phyloP scores from a whole-genome alignment of 176 grass and related monocot genomes.

The Oryza rufipogon region DNA sequence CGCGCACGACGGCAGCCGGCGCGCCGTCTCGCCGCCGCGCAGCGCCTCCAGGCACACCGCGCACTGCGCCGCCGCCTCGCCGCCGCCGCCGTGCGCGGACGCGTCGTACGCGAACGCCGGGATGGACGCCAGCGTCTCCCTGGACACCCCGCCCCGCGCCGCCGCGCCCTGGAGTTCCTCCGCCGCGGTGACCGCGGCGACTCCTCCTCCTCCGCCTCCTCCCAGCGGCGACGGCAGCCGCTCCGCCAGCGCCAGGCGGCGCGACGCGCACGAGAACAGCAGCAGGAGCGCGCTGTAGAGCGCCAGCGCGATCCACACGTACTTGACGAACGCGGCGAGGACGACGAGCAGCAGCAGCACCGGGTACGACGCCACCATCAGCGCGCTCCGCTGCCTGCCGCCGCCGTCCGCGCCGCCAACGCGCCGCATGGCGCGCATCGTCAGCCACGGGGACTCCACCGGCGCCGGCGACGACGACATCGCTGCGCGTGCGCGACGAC shows the following conservation, averaged over 20 bases:
- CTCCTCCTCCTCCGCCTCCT: neutral
- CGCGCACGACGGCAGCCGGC: conserved; percentile 54
- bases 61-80: conserved; percentile 35
- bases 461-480: neutral
- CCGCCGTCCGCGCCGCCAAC: neutral
- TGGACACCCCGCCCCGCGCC: conserved; percentile 28
- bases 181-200: neutral
- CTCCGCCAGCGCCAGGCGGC: neutral
- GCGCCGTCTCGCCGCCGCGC: conserved; percentile 36
- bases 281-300: conserved; percentile 44
- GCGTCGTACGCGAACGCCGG: conserved; percentile 28
- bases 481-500: neutral
- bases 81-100: neutral
- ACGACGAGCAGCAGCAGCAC: conserved; percentile 45
- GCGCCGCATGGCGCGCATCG: neutral
- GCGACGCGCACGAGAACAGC: conserved; percentile 8
- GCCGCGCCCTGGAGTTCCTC: neutral
- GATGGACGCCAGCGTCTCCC: conserved; percentile 31
- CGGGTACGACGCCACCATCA: conserved; percentile 50
- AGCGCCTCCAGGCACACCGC: conserved; percentile 68
- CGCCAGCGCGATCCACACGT: conserved; percentile 47
- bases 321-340: conserved; percentile 46
- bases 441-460: conserved; percentile 20
- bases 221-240: too few relatives aligned
- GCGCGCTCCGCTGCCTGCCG: conserved; percentile 13